phyloP scores from a whole-genome alignment of 768 basidiomycete genomes.

The Scleroderma citrinum region DNA sequence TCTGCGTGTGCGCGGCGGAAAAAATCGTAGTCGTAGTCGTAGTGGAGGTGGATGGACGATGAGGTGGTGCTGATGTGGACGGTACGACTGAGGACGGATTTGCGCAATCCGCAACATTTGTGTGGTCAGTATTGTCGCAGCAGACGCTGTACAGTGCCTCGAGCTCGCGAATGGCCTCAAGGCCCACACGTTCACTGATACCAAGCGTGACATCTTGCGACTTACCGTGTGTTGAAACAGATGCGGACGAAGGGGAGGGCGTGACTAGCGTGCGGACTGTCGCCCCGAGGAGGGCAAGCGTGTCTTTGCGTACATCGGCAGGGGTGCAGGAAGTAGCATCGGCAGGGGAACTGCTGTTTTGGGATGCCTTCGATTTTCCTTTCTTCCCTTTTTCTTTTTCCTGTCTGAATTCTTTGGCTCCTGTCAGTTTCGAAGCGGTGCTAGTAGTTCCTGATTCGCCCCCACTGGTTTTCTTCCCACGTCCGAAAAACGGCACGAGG shows the following conservation, averaged over 20 bases:
- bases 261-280: constrained; percentile 15
- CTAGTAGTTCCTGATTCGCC: background rate
- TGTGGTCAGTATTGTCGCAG: background rate
- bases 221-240: no score
- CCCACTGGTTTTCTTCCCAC: no score
- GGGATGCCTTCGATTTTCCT: background rate
- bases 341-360: background rate
- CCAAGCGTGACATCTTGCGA: background rate
- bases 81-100: no score
- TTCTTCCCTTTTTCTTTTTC: constrained; percentile 2
- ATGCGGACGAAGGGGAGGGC: constrained; percentile 1
- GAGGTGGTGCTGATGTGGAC: background rate
- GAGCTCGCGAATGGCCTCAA: constrained; percentile 24
- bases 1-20: background rate
- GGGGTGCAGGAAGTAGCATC: background rate
- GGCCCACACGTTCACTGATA: constrained; percentile 19
- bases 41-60: background rate
- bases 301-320: constrained; percentile 16
- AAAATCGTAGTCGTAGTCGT: background rate
- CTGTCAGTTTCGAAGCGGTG: constrained; percentile 1
- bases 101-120: background rate
- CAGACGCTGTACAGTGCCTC: constrained; percentile 14
- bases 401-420: background rate
- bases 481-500: constrained; percentile 6
- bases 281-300: constrained; percentile 18